Conservation (phyloP, 768 basidiomycete genomes). For the Mrakia gelida region DNA sequence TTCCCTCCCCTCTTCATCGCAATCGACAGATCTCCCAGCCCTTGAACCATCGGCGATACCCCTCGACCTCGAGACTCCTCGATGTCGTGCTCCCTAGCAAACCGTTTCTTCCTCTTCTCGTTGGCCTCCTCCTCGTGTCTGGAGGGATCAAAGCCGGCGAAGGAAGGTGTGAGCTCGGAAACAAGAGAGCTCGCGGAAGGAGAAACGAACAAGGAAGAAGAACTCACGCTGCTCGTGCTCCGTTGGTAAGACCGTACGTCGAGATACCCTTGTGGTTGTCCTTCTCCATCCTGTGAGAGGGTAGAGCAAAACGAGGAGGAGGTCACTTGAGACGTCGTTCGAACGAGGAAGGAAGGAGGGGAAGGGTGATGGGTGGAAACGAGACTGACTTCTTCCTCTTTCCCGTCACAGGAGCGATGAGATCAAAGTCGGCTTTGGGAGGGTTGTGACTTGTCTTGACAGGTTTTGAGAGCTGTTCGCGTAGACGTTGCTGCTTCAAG, state of each 20-base stretch:
- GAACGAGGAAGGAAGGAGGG: conserved; percentile 11
- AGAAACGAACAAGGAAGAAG: background rate
- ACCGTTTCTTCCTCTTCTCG: conserved; percentile 68
- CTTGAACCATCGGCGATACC: conserved; percentile 33
- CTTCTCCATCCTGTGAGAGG: conserved; percentile 27
- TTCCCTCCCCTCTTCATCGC: conserved; percentile 35
- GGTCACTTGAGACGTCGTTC: background rate
- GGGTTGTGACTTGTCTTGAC: background rate
- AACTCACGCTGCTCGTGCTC: conserved; percentile 54
- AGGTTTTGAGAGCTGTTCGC: conserved; percentile 10
- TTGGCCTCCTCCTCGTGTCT: conserved; percentile 45
- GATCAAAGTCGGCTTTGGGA: background rate
- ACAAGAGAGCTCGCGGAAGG: conserved; percentile 34
- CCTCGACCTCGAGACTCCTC: conserved; percentile 55
- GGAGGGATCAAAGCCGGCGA: background rate
- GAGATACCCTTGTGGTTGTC: conserved; percentile 60
- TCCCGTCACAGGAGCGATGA: conserved; percentile 15
- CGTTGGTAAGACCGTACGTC: conserved; percentile 85
- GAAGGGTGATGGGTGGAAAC: background rate
- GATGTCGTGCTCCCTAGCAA: conserved; percentile 82
- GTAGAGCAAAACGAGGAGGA: background rate
- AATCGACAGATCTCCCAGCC: conserved; percentile 36
- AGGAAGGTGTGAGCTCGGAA: conserved; percentile 24
- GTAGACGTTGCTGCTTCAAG: conserved; percentile 32
- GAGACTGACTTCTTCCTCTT: conserved; percentile 34